Base-by-base conservation (phyloP, 2,329 filamentous ascomycete genomes). In the Rugonectria rugulosa region DNA sequence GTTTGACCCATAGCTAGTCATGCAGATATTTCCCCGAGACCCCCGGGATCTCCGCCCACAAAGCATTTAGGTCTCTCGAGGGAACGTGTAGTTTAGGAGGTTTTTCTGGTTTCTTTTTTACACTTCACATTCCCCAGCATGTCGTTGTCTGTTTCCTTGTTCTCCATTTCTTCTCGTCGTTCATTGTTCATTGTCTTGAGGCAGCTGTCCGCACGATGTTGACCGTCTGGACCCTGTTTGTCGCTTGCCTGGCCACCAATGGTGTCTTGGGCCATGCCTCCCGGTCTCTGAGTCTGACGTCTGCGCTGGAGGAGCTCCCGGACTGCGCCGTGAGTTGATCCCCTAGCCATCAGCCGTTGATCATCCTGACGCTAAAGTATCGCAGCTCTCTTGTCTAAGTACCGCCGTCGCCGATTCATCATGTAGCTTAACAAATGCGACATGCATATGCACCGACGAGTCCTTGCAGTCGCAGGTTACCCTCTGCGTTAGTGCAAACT, bases 361-460 rank as follows among this genome's bases (percentile, higher is more conserved):
- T 17, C 32, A 20, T 6, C 11, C 3, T 8, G 19, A 21, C n/a
- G 2, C 24, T 36, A 60, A 53, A 57, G 5, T 23, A n/a, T 29
- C 2, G 14, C 9, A 74, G 72, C 43, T 53, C 14, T 36, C 53
- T 46, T 75, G 73, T 21, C 60, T 74, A 7, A 27, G 42, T 4
- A 52, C 52, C 12, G 63, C 61, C 3, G 34, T 73, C 23, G 23
- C 55, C 12, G 53, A 59, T 10, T 72, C 72, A 6, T 31, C 59
- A 3, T 76, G 72, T 44, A 41, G 60, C 2, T 19, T 56, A 9
- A 59, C 63, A 3, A 61, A 76, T 43, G 45, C 59, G 31, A 64
- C 64, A 1, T 76, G 74, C 43, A 64, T 70, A 27, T 76, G 74
- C 56, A 66, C 63, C 17, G 65, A 72, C 32, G 38, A 57, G 14